phyloP scores from a whole-genome alignment of 345 rosid genomes.

The Citrus mangshanensis region DNA sequence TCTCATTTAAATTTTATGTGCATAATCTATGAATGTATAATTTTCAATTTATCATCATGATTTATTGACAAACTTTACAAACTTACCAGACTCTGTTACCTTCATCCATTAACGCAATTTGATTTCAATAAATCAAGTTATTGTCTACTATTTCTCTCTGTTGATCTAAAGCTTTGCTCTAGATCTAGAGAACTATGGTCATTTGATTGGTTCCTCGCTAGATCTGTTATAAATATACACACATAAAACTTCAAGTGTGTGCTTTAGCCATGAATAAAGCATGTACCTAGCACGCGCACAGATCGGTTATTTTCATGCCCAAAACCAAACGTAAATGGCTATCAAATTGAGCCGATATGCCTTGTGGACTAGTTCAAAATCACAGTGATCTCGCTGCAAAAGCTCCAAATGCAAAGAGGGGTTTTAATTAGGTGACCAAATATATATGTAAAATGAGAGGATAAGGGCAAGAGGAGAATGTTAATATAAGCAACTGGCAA shows the following conservation, averaged over 20 bases:
- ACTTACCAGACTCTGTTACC: neutral
- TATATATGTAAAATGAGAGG: neutral
- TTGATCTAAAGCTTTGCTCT: too few species aligned
- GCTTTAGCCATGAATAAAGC: neutral
- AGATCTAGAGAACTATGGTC: too few species aligned
- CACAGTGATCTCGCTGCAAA: neutral
- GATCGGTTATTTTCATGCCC: neutral
- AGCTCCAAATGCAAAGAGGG: neutral
- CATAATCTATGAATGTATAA: neutral
- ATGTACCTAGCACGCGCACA: neutral
- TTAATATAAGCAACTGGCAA: neutral
- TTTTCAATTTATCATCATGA: neutral
- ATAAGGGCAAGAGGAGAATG: neutral
- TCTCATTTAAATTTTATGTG: neutral
- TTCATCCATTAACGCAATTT: neutral
- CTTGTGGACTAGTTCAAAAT: neutral
- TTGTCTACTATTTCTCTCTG: neutral
- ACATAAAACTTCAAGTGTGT: neutral
- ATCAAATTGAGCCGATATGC: neutral
- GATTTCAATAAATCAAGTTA: neutral
- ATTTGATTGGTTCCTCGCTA: too few species aligned
- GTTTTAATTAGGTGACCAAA: neutral
- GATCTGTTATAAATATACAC: too few species aligned
- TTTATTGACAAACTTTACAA: neutral
- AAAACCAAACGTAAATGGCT: neutral